Evolutionary conservation across 169 alveolate species (phyloP).

Genomic region (Pseudocohnilembus persalinus): DNA sequence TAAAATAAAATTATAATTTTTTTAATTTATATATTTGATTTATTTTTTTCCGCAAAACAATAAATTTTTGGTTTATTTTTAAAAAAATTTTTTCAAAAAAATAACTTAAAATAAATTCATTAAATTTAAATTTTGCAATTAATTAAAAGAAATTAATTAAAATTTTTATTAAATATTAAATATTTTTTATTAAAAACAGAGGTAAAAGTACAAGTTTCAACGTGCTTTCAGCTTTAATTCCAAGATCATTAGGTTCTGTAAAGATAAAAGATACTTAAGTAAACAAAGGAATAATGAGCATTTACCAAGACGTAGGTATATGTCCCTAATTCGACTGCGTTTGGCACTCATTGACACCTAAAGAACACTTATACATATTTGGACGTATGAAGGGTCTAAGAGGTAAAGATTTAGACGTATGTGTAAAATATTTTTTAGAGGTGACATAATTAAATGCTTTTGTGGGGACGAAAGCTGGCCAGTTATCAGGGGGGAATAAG

Average conservation of each 20-base stretch:
- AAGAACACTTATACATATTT: constrained; percentile 68
- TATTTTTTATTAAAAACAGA: not conserved
- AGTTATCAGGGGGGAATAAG: constrained; percentile 86
- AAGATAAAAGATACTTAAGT: constrained; percentile 39
- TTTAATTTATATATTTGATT: too few species aligned
- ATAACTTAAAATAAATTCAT: not conserved
- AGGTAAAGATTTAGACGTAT: constrained; percentile 24
- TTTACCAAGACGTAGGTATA: constrained; percentile 35
- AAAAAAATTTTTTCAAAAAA: too few species aligned
- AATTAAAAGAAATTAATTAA: too few species aligned
- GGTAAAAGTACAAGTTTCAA: constrained; percentile 70
- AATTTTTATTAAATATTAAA: too few species aligned
- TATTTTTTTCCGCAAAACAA: too few species aligned
- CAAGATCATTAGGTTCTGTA: constrained; percentile 53
- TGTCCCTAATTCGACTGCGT: constrained; percentile 50
- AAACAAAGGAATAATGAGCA: constrained; percentile 21
- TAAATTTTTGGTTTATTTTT: too few species aligned
- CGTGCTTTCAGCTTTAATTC: constrained; percentile 52
- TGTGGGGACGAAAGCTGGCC: constrained; percentile 58
- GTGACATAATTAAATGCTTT: constrained; percentile 23
- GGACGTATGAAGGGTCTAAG: constrained; percentile 67
- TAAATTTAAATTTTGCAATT: too few species aligned
- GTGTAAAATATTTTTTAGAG: constrained; percentile 33
- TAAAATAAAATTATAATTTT: too few species aligned
- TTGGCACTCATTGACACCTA: constrained; percentile 43